Base-by-base conservation (phyloP, 257 asterid species). In the Gentiana straminea region DNA sequence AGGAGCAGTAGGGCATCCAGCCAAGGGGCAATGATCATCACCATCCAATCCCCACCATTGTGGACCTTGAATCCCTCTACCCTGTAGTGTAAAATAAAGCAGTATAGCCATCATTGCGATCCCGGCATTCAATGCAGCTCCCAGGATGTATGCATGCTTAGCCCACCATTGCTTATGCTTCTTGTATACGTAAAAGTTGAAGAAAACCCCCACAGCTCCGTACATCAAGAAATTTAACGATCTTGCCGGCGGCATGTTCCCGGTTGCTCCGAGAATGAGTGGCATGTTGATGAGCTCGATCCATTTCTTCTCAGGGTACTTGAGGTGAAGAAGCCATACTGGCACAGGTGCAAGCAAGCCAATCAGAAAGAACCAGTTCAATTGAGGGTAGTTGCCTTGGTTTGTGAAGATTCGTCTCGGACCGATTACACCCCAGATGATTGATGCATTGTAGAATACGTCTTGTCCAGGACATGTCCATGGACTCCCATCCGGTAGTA, bases 381-480 rank as follows among this genome's bases (percentile, higher is more conserved):
- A 48, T 55, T 3, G 62, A 0, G 82, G 78, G 77, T 87, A 87
- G 46, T 81, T 15, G n/a, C 96, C 94, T 7, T 72, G 77, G 12
- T 66, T 69, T 4, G 89, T 84, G 8, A 84, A 87, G 94, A 84
- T 84, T 1, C 86, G 81, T 0, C 63, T 70, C 0, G 96, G 96
- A 4, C 94, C 92, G 1, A 80, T 84, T 0, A 84, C 80, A 0
- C 94, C 96, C 94, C 96, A 80, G 1, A 87, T 87, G 58, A 87
- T 70, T 37, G 96, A 87, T 1, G 96, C 96, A n/a, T 73, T 81
- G 76, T 78, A 87, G 86, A 84, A 84, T 0, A 84, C 84, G 33
- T 74, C 81, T 43, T 84, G 93, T 1, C 83, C 82, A 0, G 94
- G 93, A 76, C 96, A 87, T 0, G 93, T 82, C 94, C 94, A 84